Evolutionary conservation across 2,329 filamentous ascomycete genomes (phyloP), one percentile per base, ranked within the genome.

Genomic region (Phyllosticta capitalensis): DNA sequence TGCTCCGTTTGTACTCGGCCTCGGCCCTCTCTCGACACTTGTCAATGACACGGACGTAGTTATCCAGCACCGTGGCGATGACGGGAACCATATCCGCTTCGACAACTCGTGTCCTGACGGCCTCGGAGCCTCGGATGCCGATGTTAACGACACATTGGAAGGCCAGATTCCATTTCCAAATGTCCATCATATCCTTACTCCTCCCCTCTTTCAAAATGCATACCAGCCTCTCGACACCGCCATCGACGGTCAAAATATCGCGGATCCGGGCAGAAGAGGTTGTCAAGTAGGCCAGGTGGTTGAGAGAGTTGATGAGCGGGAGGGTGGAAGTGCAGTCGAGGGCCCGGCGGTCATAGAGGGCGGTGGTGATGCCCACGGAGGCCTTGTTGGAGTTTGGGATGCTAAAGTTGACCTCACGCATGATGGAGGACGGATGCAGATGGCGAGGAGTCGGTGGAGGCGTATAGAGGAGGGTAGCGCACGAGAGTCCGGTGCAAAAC

Each of bases 61-160:
- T 97, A 76, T 96, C 91, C 62, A 99, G 84, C 58, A 99, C 96
- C 54, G 94, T 97, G 59, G 94, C 94, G 68, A 99, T 96, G 67
- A 99, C 94, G 1, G 94, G 94, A 3, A 99, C 94, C 89, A 99
- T 96, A 74, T 99, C 94, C 63, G 94, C 94, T 76, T 99, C 94
- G 56, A 99, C 94, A 2, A 99, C 92, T 65, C 94, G 83, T 61
- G 94, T 97, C 66, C 94, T 85, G 61, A 99, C 94, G 65, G 84
- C 86, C 77, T 99, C 94, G 12, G 94, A 96, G 62, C 94, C 94
- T 66, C 94, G 85, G 62, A 99, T 92, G 60, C 94, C 94, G 70
- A 99, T 97, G 74, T 99, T 99, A 72, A 99, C 94, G 64, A 97
- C 92, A 74, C 94, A 99, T 75, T 97, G 94, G 74, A 99, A 99